Evolutionary conservation across 2,329 filamentous ascomycete species (phyloP).

Genomic region (Ceratocystis alfenasii): DNA sequence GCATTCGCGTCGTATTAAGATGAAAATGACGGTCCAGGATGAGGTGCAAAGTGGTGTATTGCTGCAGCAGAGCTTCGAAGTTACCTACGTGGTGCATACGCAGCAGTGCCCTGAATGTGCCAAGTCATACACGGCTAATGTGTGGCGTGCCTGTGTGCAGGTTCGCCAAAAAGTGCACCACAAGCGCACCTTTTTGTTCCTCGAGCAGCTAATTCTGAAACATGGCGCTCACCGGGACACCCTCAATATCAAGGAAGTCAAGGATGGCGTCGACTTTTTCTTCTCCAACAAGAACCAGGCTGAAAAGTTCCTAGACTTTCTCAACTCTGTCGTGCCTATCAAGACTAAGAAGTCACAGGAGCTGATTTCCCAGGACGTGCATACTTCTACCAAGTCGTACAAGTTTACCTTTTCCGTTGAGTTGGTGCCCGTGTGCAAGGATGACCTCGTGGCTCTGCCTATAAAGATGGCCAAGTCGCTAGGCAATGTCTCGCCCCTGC

Average conservation of each 20-base stretch:
- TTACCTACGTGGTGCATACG: constrained; percentile 77
- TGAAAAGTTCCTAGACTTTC: constrained; percentile 83
- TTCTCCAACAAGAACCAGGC: constrained; percentile 83
- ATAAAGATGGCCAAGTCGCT: constrained; percentile 75
- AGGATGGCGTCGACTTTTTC: constrained; percentile 93
- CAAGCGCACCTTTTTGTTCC: constrained; percentile 60
- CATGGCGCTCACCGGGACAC: constrained; percentile 83
- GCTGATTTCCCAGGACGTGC: constrained; percentile 83
- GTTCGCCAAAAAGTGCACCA: constrained; percentile 94
- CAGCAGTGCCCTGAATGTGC: constrained; percentile 92
- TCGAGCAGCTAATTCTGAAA: constrained; percentile 94
- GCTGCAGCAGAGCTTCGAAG: constrained; percentile 89
- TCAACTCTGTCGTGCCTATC: constrained; percentile 68
- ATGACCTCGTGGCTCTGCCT: constrained; percentile 88
- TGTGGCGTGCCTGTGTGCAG: constrained; percentile 87
- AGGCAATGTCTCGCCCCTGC: constrained; percentile 79
- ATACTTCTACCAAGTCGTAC: constrained; percentile 82
- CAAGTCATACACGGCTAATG: constrained; percentile 94
- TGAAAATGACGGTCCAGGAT: constrained; percentile 88
- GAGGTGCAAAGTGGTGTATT: constrained; percentile 50
- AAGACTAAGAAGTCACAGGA: constrained; percentile 66
- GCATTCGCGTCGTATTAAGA: constrained; percentile 80
- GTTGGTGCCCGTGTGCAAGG: constrained; percentile 89
- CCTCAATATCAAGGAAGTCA: constrained; percentile 95
- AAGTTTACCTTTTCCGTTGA: constrained; percentile 90